A percentile compares a stretch with the other conserved stretches of the same genome.
Conservation (phyloP, 2,329 filamentous ascomycete genomes). For the Pestalotiopsis sp. region DNA sequence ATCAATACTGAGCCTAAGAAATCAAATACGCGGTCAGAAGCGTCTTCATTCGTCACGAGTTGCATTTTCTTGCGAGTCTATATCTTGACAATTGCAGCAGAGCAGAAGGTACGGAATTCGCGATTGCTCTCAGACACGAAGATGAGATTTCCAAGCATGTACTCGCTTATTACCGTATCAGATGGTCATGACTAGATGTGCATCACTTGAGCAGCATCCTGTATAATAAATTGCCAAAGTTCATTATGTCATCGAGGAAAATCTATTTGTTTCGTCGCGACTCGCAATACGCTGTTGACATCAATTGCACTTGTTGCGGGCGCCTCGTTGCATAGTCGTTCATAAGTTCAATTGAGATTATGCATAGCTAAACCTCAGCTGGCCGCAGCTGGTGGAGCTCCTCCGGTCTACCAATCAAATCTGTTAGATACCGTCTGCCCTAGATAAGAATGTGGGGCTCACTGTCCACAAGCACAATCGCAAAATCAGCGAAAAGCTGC, state of each 20-base stretch:
- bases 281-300: too few species aligned
- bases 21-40: not conserved
- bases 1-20: not conserved
- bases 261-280: too few species aligned
- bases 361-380: not conserved
- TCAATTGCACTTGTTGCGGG: not conserved
- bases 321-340: not conserved
- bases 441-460: not conserved
- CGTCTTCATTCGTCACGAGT: not conserved
- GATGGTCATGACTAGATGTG: too few species aligned
- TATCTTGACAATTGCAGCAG: not conserved
- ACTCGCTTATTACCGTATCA: too few species aligned
- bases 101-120: too few species aligned
- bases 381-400: not conserved
- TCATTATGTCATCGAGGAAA: too few species aligned
- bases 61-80: not conserved
- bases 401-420: not conserved
- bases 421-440: not conserved
- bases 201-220: too few species aligned
- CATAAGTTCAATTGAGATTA: not conserved
- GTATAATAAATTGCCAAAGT: too few species aligned
- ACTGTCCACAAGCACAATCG: slow-evolving; percentile 2
- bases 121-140: too few species aligned
- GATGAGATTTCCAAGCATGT: too few species aligned
- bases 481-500: not conserved